A percentile compares a stretch with the other conserved stretches of the same genome.
Conservation (phyloP, 2,329 filamentous ascomycete genomes). For the Colletotrichum coccodes region DNA sequence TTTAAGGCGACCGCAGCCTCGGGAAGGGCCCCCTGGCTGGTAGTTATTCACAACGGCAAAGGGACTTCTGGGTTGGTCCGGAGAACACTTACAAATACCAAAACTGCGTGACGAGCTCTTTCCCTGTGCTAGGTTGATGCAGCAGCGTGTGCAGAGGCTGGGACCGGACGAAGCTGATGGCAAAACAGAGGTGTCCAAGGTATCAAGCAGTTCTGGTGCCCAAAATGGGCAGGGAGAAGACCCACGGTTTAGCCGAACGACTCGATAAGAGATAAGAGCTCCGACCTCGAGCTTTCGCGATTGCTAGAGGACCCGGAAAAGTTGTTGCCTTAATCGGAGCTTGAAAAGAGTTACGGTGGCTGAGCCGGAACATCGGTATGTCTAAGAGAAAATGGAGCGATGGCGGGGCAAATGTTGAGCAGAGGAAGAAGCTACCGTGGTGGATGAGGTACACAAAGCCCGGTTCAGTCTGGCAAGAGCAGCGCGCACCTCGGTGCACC, state of each 20-base stretch:
- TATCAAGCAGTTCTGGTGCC: slow-evolving; percentile 6
- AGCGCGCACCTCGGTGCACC: neutral
- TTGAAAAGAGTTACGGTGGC: neutral
- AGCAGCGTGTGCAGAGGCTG: slow-evolving; percentile 14
- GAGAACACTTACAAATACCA: neutral
- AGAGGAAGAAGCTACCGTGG: neutral
- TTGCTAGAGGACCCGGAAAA: neutral
- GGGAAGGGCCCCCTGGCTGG: slow-evolving; percentile 12
- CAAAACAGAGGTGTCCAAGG: slow-evolving; percentile 4
- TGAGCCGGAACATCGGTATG: neutral
- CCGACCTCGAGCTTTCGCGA: neutral
- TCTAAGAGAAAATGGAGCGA: neutral
- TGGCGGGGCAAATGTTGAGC: neutral
- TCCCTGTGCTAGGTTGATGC: slow-evolving; percentile 11
- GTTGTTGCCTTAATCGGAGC: neutral
- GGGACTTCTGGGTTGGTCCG: neutral
- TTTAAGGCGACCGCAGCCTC: slow-evolving; percentile 16
- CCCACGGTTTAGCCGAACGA: slow-evolving; percentile 27
- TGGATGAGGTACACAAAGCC: neutral
- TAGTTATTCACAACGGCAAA: neutral
- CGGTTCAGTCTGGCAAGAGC: neutral
- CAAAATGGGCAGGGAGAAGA: slow-evolving; percentile 20
- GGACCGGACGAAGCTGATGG: slow-evolving; percentile 3
- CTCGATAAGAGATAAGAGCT: slow-evolving; percentile 32
- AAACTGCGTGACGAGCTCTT: neutral